Conservation (phyloP, 768 basidiomycete species). For the Rhizopogon vinicolor region DNA sequence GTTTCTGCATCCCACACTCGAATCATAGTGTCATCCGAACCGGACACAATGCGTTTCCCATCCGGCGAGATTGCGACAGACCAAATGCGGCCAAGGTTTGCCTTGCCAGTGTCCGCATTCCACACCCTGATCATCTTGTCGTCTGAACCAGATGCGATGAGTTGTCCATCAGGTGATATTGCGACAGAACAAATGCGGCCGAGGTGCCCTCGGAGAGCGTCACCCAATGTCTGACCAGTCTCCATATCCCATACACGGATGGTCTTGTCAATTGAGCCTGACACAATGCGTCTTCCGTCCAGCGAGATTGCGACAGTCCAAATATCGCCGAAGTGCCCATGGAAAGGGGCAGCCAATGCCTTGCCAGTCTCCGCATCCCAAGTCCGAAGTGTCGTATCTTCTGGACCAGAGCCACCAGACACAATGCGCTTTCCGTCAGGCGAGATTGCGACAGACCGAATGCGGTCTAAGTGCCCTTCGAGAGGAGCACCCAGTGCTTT, state of each 20-base stretch:
- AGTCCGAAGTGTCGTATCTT: background rate
- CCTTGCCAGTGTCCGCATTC: background rate
- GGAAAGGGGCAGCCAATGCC: background rate
- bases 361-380: background rate
- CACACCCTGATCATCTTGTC: background rate
- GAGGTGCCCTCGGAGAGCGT: background rate
- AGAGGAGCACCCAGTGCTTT: background rate
- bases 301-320: background rate
- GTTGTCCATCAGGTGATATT: slow-evolving; percentile 1
- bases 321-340: background rate
- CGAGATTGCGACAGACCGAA: background rate
- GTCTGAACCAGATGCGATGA: background rate
- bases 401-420: background rate
- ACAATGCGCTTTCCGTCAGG: background rate
- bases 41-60: background rate
- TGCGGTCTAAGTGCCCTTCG: background rate
- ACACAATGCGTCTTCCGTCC: background rate
- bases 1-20: background rate
- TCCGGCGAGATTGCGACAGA: slow-evolving; percentile 1
- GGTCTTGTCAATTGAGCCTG: background rate
- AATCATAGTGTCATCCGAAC: background rate
- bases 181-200: background rate
- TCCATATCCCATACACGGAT: background rate
- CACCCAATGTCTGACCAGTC: background rate
- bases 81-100: background rate